These are phyloP conservation scores for Pythium phragmiticola DNA, from an alignment of 352 stramenopile species.

Conservation along the genomic window DNA sequence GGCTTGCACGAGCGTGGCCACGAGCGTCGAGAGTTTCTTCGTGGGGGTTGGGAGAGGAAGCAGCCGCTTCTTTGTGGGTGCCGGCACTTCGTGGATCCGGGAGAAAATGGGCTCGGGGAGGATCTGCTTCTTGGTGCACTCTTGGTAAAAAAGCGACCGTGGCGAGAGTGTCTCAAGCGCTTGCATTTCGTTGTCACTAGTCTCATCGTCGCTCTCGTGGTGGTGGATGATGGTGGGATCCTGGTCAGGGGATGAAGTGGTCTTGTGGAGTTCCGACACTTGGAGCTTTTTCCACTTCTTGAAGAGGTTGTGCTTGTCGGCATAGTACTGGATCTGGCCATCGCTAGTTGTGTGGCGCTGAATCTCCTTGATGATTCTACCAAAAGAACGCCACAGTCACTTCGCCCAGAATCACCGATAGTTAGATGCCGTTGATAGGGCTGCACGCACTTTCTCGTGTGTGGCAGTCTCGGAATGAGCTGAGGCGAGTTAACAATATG, in stretches of 20 bases:
- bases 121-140: slow-evolving; percentile 57
- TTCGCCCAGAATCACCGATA: background rate
- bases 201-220: slow-evolving; percentile 16
- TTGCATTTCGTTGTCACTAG: slow-evolving; percentile 15
- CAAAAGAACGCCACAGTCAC: background rate
- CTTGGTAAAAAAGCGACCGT: slow-evolving; percentile 65
- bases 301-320: slow-evolving; percentile 73
- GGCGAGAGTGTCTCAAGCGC: slow-evolving; percentile 43
- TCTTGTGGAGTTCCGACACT: slow-evolving; percentile 51
- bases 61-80: slow-evolving; percentile 4
- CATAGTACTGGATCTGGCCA: slow-evolving; percentile 65
- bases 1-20: slow-evolving; percentile 37
- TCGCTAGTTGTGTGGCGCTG: slow-evolving; percentile 49
- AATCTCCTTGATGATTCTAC: slow-evolving; percentile 60
- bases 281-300: slow-evolving; percentile 75
- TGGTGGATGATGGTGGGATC: background rate
- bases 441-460: slow-evolving; percentile 54
- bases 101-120: slow-evolving; percentile 72
- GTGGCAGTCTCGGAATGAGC: slow-evolving; percentile 50
- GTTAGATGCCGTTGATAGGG: no score
- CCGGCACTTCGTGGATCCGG: slow-evolving; percentile 48
- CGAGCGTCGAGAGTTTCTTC: slow-evolving; percentile 26
- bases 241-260: slow-evolving; percentile 10
- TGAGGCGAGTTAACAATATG: slow-evolving; percentile 35
- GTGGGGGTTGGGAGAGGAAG: slow-evolving; percentile 7